These are phyloP conservation scores for Rhodotorula glutinis DNA, from an alignment of 1,284 basidiomycete species.

Conservation along the genomic window DNA sequence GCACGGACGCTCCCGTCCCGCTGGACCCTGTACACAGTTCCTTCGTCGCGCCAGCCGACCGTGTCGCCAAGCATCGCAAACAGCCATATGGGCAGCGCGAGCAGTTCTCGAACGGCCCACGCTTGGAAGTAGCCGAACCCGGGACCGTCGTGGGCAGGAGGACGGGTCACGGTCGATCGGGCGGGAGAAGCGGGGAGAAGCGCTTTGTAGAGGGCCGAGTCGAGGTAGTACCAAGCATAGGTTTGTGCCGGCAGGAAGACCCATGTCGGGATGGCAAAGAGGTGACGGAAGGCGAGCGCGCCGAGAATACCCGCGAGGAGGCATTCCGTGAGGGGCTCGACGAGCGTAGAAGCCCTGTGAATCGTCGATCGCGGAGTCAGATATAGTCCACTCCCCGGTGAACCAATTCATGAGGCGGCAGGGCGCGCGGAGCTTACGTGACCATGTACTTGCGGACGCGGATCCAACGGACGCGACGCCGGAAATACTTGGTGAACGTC, in stretches of 20 bases:
- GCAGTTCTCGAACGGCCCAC: constrained; percentile 70
- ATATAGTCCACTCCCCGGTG: no score
- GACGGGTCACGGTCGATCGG: constrained; percentile 22
- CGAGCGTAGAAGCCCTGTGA: constrained; percentile 62
- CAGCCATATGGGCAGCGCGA: constrained; percentile 80
- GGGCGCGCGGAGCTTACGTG: constrained; percentile 46
- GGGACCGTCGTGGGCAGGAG: constrained; percentile 49
- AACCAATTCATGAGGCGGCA: neutral
- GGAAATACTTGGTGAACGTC: constrained; percentile 73
- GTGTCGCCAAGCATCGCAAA: constrained; percentile 72
- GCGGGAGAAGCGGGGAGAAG: constrained; percentile 40
- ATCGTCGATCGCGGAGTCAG: neutral
- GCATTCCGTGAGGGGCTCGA: constrained; percentile 87
- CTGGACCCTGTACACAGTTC: constrained; percentile 36
- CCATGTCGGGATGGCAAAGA: constrained; percentile 46
- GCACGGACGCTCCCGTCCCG: constrained; percentile 40
- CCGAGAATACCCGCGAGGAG: constrained; percentile 66
- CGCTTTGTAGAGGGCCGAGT: constrained; percentile 40
- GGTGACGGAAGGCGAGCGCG: constrained; percentile 57
- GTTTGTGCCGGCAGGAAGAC: constrained; percentile 42
- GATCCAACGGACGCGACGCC: constrained; percentile 86
- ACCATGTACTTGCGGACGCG: constrained; percentile 91
- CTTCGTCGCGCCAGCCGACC: constrained; percentile 71
- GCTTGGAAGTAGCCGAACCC: constrained; percentile 60
- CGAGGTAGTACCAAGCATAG: constrained; percentile 43